Evolutionary conservation across 2,329 filamentous ascomycete genomes (phyloP), one percentile per base, ranked within the genome.

Genomic region (Aspergillus pseudoterreus): DNA sequence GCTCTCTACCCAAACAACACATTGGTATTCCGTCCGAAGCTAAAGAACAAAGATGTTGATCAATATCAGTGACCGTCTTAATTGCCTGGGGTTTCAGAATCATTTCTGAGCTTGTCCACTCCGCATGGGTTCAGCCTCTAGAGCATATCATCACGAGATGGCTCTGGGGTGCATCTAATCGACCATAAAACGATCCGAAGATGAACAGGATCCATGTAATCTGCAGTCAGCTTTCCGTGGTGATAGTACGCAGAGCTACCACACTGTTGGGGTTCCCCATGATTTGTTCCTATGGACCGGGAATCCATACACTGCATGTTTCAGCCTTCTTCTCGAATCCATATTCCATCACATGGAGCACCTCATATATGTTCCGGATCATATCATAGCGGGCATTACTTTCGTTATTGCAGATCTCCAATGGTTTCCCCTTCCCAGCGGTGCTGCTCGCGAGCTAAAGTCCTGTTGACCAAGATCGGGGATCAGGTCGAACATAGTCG

Each of bases 291-390:
- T 14, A 24, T 12, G 35, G 5, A 38, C 35, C 35, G 12, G 35
- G 35, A 38, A 5, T 10, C 2, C 15, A 2, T 17, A 14, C 6
- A 38, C 15, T 38, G 12, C 12, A 19, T 35, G 12, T 4, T 19
- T 12, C n/a, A 12, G 19, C 12, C 12, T 30, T 14, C 33, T 17
- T 6, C 17, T 30, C 24, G 12, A 19, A 10, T 14, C 27, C 15
- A 6, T 30, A 47, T 24, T 39, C 32, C 9, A 22, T 15, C 27
- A 33, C 43, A 17, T 32, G 4, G 21, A 53, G 50, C 54, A 56
- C 54, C 51, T 49, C 54, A 56, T 56, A 38, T 42, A 30, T 24
- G 51, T 42, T 15, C 4, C 30, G 21, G 17, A 56, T 56, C 49
- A 39, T 54, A 51, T 49, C 54, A 56, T 45, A 45, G 46, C 35